Evolutionary conservation across 176 grass and related monocot genomes (phyloP), one percentile per base, ranked within the genome.

Genomic region (Bolboschoenus planiculmis): DNA sequence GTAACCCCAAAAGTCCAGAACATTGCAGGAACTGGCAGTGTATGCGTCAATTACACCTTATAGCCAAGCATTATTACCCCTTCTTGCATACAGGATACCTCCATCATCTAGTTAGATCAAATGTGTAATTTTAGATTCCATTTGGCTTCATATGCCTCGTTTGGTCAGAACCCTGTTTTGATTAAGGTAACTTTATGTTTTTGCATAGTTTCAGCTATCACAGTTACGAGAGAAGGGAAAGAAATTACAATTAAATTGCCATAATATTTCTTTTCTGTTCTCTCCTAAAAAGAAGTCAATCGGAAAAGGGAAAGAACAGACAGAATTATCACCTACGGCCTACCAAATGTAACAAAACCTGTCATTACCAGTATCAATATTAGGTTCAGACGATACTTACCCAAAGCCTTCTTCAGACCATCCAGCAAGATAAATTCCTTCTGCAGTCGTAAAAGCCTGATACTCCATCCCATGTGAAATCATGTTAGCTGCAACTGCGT

Each of bases 371-470:
- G 35, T 70, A 40, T 7, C 36, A 2, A 42, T 30, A 76, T 29
- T 76, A 51, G 23, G 10, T 73, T 73, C 15, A 46, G 44, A 74
- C 14, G 42, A 29, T 24, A 44, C 91, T 87, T 90, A 99, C 96
- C 96, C 96, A 77, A 90, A 95, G 85, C 96, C 93, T 81, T 95
- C 93, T 81, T 93, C 90, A 79, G 96, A 95, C 96, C 96, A 99
- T 10, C 90, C 90, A 13, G 91, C 84, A 82, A 81, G 80, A 88
- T 90, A 99, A 65, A 95, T 90, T 79, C 96, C 96, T 88, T 99
- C 85, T 0, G 96, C 96, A 2, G 96, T 90, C 18, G 84, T 91
- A 81, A 99, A 99, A 75, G 86, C 93, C 84, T 95, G 92, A 85
- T 99, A 84, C 82, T 95, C 92, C 96, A 99, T 95, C 82, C 96